phyloP scores from a whole-genome alignment of 441 rosid species.

The Gossypium laxum region DNA sequence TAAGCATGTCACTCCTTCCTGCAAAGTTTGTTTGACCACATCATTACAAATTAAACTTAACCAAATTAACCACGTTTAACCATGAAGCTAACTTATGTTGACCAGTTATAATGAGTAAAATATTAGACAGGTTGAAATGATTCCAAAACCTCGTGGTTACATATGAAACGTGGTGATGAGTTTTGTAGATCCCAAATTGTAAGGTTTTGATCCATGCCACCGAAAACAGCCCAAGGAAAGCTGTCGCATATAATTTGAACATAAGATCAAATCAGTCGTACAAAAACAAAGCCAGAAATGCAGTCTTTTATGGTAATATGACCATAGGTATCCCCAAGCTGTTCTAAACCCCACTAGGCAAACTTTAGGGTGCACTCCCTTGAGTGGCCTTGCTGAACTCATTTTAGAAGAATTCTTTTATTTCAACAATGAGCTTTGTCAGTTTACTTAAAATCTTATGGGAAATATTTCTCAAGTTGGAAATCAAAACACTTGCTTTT shows the following conservation, averaged over 20 bases:
- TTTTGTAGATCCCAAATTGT: slow-evolving; percentile 72
- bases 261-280: not conserved
- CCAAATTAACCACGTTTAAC: not conserved
- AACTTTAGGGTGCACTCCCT: not conserved
- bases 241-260: slow-evolving; percentile 21
- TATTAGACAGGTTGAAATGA: not conserved
- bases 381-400: not conserved
- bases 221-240: slow-evolving; percentile 66
- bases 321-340: not conserved
- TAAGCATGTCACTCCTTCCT: slow-evolving; percentile 72
- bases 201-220: slow-evolving; percentile 76
- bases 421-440: not conserved
- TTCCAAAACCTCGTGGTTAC: slow-evolving; percentile 55
- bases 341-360: not conserved
- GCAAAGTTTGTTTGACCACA: slow-evolving; percentile 11
- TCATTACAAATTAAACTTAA: not conserved
- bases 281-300: not conserved
- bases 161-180: slow-evolving; percentile 55
- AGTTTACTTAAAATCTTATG: not conserved
- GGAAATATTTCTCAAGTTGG: not conserved
- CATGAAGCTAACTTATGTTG: not conserved
- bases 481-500: not conserved
- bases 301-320: not conserved
- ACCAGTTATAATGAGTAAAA: not conserved
- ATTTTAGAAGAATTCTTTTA: not conserved